Percentiles rank a stretch among this genome's conserved stretches.
These are phyloP conservation scores for Podospora pseudocomata DNA, from an alignment of 495 filamentous ascomycete genomes.

Conservation along the genomic window DNA sequence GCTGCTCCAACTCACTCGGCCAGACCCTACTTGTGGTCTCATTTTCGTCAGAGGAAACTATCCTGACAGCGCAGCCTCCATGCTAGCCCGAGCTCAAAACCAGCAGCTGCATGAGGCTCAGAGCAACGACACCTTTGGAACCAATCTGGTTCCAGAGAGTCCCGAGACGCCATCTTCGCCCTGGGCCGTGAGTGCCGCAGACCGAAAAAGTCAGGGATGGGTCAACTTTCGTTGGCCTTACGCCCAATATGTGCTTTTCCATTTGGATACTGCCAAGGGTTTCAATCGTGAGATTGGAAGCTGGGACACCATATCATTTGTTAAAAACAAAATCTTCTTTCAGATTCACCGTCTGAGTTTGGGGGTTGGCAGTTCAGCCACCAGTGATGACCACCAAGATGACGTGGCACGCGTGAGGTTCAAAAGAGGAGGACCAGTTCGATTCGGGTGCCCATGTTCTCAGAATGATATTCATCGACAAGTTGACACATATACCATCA, in stretches of 20 bases:
- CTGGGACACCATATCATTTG: slow-evolving; percentile 19
- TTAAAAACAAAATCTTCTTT: slow-evolving; percentile 10
- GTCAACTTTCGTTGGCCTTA: slow-evolving; percentile 23
- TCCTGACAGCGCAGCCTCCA: slow-evolving; percentile 17
- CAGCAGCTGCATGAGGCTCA: slow-evolving; percentile 1
- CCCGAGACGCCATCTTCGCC: background rate
- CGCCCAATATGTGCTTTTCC: slow-evolving; percentile 16
- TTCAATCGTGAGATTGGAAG: slow-evolving; percentile 7
- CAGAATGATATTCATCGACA: background rate
- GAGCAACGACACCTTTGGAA: slow-evolving; percentile 15
- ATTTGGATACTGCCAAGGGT: background rate
- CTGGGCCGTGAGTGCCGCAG: slow-evolving; percentile 10
- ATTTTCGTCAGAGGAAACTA: slow-evolving; percentile 15
- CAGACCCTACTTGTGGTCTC: slow-evolving; percentile 18
- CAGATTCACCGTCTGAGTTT: slow-evolving; percentile 19
- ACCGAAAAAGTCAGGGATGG: slow-evolving; percentile 18
- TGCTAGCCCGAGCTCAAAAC: slow-evolving; percentile 17
- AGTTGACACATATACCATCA: slow-evolving; percentile 7
- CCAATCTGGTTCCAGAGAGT: background rate
- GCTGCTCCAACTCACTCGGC: slow-evolving; percentile 19
- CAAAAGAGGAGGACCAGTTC: slow-evolving; percentile 11
- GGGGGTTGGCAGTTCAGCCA: slow-evolving; percentile 14
- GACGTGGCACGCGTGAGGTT: slow-evolving; percentile 6
- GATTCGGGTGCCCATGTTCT: slow-evolving; percentile 21
- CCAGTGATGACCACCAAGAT: slow-evolving; percentile 2